Percentiles rank a stretch among this genome's conserved stretches.
Evolutionary conservation across 371 early-diverging fungal species (phyloP).

Genomic region (Basidiobolus meristosporus): DNA sequence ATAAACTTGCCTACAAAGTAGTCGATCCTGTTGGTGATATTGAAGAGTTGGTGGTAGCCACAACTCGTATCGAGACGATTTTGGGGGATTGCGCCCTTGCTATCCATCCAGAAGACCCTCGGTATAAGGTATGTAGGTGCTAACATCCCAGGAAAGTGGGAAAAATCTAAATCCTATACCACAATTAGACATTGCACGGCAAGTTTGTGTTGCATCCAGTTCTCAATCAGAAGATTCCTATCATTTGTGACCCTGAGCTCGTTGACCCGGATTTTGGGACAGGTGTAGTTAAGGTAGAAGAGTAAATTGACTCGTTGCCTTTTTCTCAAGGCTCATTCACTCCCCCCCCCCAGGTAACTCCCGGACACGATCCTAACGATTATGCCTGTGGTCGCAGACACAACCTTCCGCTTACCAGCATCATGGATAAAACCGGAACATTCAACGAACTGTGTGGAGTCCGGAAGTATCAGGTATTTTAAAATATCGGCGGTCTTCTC

Average conservation of each 20-base stretch:
- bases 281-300: conserved; percentile 85
- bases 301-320: background rate
- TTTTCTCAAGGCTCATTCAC: too few relatives aligned
- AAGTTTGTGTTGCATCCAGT: conserved; percentile 81
- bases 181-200: conserved; percentile 42
- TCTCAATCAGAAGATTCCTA: conserved; percentile 58
- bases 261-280: conserved; percentile 92
- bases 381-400: conserved; percentile 92
- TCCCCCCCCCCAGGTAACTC: conserved; percentile 93
- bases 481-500: too few relatives aligned
- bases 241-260: conserved; percentile 66
- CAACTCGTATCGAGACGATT: conserved; percentile 98
- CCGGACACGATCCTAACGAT: conserved; percentile 95
- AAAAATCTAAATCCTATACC: background rate
- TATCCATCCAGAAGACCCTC: conserved; percentile 73
- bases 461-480: conserved; percentile 24
- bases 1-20: conserved; percentile 40
- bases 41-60: conserved; percentile 67
- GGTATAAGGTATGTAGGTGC: conserved; percentile 41
- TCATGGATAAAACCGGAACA: conserved; percentile 73
- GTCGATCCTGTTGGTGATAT: conserved; percentile 25
- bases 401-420: conserved; percentile 59
- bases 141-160: background rate
- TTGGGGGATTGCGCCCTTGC: conserved; percentile 96
- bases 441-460: conserved; percentile 37